Conservation (phyloP, 176 grass and related monocot species). For the Elaeis guineensis region DNA sequence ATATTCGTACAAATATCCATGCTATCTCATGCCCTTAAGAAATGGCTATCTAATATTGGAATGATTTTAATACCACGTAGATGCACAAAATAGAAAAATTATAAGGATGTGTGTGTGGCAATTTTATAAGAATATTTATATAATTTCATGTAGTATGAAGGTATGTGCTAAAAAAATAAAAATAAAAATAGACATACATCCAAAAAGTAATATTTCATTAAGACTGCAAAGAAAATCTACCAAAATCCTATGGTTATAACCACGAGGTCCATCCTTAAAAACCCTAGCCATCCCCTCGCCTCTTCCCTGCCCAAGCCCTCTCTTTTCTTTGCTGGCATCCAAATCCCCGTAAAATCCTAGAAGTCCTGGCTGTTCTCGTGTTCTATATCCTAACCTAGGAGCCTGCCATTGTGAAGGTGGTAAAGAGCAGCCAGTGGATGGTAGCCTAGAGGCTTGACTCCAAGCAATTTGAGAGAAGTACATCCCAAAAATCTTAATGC, state of each 20-base stretch:
- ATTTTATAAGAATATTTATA: no score
- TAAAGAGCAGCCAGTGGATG: background rate
- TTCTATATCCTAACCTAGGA: slow-evolving; percentile 9
- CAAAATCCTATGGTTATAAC: slow-evolving; percentile 20
- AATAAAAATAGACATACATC: no score
- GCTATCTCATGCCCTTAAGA: no score
- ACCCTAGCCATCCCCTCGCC: slow-evolving; percentile 31
- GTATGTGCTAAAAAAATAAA: no score
- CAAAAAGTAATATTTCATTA: no score
- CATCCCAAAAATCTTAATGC: slow-evolving; percentile 85
- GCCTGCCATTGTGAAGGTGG: slow-evolving; percentile 7
- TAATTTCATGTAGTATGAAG: no score
- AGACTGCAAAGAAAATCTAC: no score
- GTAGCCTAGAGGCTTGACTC: slow-evolving; percentile 44
- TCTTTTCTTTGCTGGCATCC: background rate
- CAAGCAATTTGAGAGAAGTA: slow-evolving; percentile 90
- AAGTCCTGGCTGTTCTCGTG: background rate
- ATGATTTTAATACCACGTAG: no score
- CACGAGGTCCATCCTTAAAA: slow-evolving; percentile 14
- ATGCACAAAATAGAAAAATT: no score
- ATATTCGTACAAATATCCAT: no score
- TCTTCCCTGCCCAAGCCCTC: background rate
- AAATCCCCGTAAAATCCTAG: background rate
- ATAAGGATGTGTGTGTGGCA: no score
- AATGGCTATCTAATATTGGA: no score